Percentiles rank a stretch among this genome's conserved stretches.
These are phyloP conservation scores for Auricularia cornea DNA, from an alignment of 768 basidiomycete species.

Conservation along the genomic window DNA sequence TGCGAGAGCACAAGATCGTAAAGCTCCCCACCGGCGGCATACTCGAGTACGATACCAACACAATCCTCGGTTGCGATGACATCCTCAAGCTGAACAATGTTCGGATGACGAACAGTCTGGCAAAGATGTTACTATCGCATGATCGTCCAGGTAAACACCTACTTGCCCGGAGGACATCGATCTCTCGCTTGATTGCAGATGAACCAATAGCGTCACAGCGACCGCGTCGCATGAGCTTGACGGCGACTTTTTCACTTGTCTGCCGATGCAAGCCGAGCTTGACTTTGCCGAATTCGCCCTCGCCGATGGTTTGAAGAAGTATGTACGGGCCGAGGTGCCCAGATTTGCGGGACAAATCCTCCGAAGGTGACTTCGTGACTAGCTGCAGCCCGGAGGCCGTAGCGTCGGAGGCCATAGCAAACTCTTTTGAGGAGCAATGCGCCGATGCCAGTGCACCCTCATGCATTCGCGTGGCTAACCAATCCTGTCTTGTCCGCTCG, in stretches of 20 bases:
- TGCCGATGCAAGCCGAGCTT: conserved; percentile 39
- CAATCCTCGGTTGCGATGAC: conserved; percentile 99
- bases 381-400: no score
- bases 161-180: conserved; percentile 77
- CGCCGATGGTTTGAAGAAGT: conserved; percentile 60
- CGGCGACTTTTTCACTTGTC: conserved; percentile 39
- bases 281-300: conserved; percentile 45
- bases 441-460: no score
- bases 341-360: no score
- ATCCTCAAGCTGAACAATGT: conserved; percentile 96
- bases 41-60: conserved; percentile 98
- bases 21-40: conserved; percentile 95
- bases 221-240: conserved; percentile 61
- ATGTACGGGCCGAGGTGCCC: conserved; percentile 95
- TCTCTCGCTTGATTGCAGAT: conserved; percentile 95
- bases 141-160: conserved; percentile 7
- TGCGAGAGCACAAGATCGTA: conserved; percentile 99
- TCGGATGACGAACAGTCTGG: conserved; percentile 90
- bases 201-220: conserved; percentile 73
- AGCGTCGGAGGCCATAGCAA: no score
- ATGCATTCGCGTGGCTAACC: no score
- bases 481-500: no score
- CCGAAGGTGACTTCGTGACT: no score
- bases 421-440: no score
- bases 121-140: conserved; percentile 13